Percentiles rank a stretch among this genome's conserved stretches.
Conservation (phyloP, 192 early-diverging fungal genomes). For the Coemansia sp. region DNA sequence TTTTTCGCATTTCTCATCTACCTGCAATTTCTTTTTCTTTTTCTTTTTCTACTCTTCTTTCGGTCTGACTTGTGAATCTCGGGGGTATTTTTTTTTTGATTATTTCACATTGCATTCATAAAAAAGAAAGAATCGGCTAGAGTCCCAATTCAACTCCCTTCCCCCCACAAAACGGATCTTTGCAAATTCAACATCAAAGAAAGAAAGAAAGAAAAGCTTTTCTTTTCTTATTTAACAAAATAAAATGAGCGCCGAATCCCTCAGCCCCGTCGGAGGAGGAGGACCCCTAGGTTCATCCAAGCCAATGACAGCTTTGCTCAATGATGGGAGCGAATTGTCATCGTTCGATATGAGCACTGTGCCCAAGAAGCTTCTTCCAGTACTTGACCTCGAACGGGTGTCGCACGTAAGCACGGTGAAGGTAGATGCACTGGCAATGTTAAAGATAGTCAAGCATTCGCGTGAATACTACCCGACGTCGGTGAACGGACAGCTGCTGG, state of each 20-base stretch:
- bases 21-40: too few species aligned
- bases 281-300: conserved; percentile 28
- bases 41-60: too few species aligned
- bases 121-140: too few species aligned
- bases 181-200: too few species aligned
- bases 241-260: conserved; percentile 11
- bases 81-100: too few species aligned
- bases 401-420: conserved; percentile 63
- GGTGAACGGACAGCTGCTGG: conserved; percentile 91
- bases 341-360: conserved; percentile 38
- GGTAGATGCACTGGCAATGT: conserved; percentile 79
- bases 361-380: conserved; percentile 36
- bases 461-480: conserved; percentile 75
- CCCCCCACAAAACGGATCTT: too few species aligned
- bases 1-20: too few species aligned
- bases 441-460: conserved; percentile 98
- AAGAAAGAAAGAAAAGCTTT: neutral
- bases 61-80: too few species aligned
- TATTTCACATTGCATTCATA: too few species aligned
- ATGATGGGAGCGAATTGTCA: conserved; percentile 28
- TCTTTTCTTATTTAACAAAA: conserved; percentile 17
- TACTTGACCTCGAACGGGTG: conserved; percentile 63
- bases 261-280: conserved; percentile 1
- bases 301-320: conserved; percentile 52
- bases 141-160: too few species aligned